A percentile compares a stretch with the other conserved stretches of the same genome.
Conservation (phyloP, 1,284 basidiomycete genomes). For the Papiliotrema nemorosa region DNA sequence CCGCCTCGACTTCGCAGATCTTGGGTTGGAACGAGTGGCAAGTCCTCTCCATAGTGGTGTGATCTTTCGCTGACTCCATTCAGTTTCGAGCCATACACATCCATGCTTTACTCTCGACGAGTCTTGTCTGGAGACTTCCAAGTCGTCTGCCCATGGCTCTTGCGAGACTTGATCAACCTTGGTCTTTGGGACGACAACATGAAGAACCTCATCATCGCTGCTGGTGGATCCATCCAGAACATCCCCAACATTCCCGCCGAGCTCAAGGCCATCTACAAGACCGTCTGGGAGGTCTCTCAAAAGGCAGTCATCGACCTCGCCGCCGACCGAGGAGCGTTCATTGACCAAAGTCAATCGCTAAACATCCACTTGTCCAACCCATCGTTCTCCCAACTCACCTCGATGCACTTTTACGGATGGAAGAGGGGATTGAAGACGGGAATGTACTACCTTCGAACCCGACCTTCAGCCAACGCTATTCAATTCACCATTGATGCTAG, state of each 20-base stretch:
- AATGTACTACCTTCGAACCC: slow-evolving; percentile 90
- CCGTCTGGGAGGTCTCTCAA: slow-evolving; percentile 92
- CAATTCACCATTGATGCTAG: slow-evolving; percentile 95
- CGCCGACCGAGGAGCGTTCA: slow-evolving; percentile 96
- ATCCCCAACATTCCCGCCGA: slow-evolving; percentile 81
- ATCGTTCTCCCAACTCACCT: slow-evolving; percentile 88
- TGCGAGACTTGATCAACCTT: slow-evolving; percentile 92
- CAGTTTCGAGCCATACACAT: slow-evolving; percentile 53
- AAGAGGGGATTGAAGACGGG: slow-evolving; percentile 99
- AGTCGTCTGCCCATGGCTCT: slow-evolving; percentile 96
- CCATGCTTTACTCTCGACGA: slow-evolving; percentile 98
- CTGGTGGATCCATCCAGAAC: slow-evolving; percentile 92
- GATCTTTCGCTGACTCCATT: background rate
- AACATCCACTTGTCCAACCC: slow-evolving; percentile 93
- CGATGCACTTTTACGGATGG: slow-evolving; percentile 99
- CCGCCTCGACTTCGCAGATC: slow-evolving; percentile 97
- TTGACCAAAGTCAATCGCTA: slow-evolving; percentile 83
- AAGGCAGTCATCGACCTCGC: slow-evolving; percentile 98
- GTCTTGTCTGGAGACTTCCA: slow-evolving; percentile 99
- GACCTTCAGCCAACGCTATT: slow-evolving; percentile 91
- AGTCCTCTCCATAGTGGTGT: background rate
- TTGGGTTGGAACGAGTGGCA: slow-evolving; percentile 99
- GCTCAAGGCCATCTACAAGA: slow-evolving; percentile 67
- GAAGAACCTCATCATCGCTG: slow-evolving; percentile 99
- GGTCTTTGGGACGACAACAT: slow-evolving; percentile 97